Conservation (phyloP, 192 early-diverging fungal genomes). For the Physocladia obscura region DNA sequence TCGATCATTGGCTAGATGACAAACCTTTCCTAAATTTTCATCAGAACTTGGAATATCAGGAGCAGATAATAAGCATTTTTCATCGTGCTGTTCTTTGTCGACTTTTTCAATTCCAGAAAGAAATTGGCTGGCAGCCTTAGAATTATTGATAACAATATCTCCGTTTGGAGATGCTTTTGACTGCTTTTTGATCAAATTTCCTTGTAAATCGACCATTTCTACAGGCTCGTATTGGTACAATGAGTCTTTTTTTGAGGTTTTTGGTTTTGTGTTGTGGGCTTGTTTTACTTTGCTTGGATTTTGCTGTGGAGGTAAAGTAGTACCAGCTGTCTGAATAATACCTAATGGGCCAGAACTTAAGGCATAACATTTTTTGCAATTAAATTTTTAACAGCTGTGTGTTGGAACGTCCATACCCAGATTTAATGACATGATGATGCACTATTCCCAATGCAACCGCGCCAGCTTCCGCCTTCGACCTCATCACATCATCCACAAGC, state of each 20-base stretch:
- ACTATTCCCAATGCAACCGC: slow-evolving; percentile 35
- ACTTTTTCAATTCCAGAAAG: slow-evolving; percentile 1
- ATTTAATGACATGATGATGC: slow-evolving; percentile 35
- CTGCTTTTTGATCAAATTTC: too few relatives aligned
- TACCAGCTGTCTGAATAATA: slow-evolving; percentile 3
- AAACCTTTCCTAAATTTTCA: slow-evolving; percentile 28
- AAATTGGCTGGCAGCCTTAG: slow-evolving; percentile 14
- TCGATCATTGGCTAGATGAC: not conserved
- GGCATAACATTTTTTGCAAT: not conserved
- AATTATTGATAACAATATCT: slow-evolving; percentile 4
- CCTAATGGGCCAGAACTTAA: slow-evolving; percentile 1
- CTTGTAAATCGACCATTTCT: too few relatives aligned
- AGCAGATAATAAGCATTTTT: too few relatives aligned
- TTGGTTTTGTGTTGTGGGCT: not conserved
- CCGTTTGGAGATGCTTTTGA: too few relatives aligned
- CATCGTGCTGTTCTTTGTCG: too few relatives aligned
- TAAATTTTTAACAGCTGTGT: not conserved
- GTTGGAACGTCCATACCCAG: not conserved
- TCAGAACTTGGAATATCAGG: slow-evolving; percentile 17
- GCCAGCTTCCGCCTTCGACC: slow-evolving; percentile 32
- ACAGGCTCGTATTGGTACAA: not conserved
- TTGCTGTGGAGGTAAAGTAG: slow-evolving; percentile 2
- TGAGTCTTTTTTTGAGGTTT: not conserved
- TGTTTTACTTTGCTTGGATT: slow-evolving; percentile 10
- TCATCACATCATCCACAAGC: slow-evolving; percentile 23